Evolutionary conservation across 1,284 basidiomycete genomes (phyloP).

Genomic region (Irpex sp.): DNA sequence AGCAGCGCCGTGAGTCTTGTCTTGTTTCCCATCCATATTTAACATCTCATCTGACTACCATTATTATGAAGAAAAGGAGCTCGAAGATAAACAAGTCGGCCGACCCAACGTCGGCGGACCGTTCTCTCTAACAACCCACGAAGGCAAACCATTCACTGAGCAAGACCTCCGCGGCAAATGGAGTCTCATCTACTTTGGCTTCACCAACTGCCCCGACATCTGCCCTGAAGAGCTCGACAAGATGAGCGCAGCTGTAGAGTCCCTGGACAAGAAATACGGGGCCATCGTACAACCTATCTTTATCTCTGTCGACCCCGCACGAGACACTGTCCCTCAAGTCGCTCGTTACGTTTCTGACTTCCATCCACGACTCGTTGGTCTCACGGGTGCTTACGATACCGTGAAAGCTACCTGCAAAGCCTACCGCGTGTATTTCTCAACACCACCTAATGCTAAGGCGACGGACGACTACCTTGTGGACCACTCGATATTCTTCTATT

Average conservation of each 20-base stretch:
- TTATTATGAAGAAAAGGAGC: constrained; percentile 53
- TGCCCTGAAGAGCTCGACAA: constrained; percentile 99
- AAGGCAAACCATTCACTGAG: constrained; percentile 73
- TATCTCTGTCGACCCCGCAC: constrained; percentile 93
- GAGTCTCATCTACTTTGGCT: constrained; percentile 94
- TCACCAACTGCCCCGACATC: constrained; percentile 97
- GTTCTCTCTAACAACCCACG: constrained; percentile 71
- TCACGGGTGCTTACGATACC: constrained; percentile 83
- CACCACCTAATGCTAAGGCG: constrained; percentile 86
- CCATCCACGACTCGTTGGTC: constrained; percentile 85
- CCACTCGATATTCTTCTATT: constrained; percentile 96
- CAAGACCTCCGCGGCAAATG: constrained; percentile 81
- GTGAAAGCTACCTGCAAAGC: constrained; percentile 90
- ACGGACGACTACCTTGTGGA: constrained; percentile 93
- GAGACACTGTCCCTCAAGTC: constrained; percentile 69
- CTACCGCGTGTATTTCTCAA: constrained; percentile 99
- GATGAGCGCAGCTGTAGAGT: constrained; percentile 76
- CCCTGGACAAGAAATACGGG: constrained; percentile 64
- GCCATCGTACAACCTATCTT: constrained; percentile 81
- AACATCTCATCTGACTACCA: neutral
- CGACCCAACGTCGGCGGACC: constrained; percentile 86
- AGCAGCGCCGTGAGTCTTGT: constrained; percentile 36
- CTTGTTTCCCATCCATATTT: neutral
- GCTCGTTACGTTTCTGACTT: constrained; percentile 74
- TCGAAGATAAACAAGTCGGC: constrained; percentile 50